phyloP scores from a whole-genome alignment of 2,329 filamentous ascomycete species.

The Alternaria infectoria region DNA sequence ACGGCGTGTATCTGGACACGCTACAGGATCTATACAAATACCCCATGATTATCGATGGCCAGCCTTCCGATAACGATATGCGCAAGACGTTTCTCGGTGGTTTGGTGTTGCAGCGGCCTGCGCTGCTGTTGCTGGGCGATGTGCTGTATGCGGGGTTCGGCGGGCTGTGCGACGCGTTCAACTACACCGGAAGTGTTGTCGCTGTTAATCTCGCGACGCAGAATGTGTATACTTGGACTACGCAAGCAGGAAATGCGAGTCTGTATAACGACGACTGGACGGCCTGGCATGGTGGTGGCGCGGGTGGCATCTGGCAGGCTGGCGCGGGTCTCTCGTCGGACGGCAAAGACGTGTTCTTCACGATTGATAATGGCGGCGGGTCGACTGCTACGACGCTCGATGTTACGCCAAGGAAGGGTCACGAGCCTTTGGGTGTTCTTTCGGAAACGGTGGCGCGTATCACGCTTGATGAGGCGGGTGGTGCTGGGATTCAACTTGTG shows the following conservation, averaged over 20 bases:
- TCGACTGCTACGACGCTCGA: conserved; percentile 3
- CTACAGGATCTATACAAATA: conserved; percentile 52
- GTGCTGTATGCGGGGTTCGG: conserved; percentile 62
- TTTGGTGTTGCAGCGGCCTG: conserved; percentile 60
- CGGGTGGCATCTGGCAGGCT: conserved; percentile 24
- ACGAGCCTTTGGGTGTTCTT: conserved; percentile 11
- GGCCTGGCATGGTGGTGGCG: conserved; percentile 23
- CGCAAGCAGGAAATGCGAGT: conserved; percentile 19
- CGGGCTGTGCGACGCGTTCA: conserved; percentile 63
- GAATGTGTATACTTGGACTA: conserved; percentile 21
- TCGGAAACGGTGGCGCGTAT: conserved; percentile 18
- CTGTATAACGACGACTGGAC: conserved; percentile 23
- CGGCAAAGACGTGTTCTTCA: conserved; percentile 27
- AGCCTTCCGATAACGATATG: conserved; percentile 55
- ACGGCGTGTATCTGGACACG: conserved; percentile 50
- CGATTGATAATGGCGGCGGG: conserved; percentile 19
- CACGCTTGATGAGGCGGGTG: conserved; percentile 6
- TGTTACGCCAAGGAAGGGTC: conserved; percentile 2
- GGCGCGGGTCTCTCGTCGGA: conserved; percentile 24
- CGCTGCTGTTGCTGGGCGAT: conserved; percentile 54
- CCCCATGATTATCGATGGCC: conserved; percentile 58
- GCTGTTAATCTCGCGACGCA: conserved; percentile 23
- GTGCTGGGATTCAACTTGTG: conserved; percentile 16
- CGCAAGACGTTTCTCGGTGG: conserved; percentile 60
- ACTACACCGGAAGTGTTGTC: conserved; percentile 55